Percentiles rank a stretch among this genome's conserved stretches.
Conservation (phyloP, 345 rosid genomes). For the Limnanthes douglasii region DNA sequence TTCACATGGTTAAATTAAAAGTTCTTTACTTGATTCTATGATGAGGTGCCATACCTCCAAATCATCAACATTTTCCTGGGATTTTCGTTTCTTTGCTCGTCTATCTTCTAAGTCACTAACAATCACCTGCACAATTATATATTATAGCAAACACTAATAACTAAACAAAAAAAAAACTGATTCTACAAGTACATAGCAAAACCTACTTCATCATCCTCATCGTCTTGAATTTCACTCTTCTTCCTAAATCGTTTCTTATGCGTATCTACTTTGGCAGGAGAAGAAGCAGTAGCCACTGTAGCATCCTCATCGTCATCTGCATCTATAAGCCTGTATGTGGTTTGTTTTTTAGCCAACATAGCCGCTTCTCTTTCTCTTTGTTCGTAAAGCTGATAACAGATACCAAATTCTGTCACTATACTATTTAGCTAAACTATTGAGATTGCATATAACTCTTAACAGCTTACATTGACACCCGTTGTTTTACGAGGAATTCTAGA, state of each 20-base stretch:
- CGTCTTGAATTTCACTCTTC: slow-evolving; percentile 55
- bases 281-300: slow-evolving; percentile 14
- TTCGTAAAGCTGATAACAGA: slow-evolving; percentile 43
- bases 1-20: too few relatives aligned
- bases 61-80: slow-evolving; percentile 42
- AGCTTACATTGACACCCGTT: slow-evolving; percentile 42
- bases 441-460: neutral
- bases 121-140: slow-evolving; percentile 32
- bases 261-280: slow-evolving; percentile 26
- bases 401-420: too few relatives aligned
- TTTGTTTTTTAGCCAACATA: slow-evolving; percentile 59
- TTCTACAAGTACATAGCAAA: slow-evolving; percentile 12
- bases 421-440: too few relatives aligned
- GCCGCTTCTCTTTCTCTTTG: slow-evolving; percentile 85
- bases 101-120: slow-evolving; percentile 27
- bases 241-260: slow-evolving; percentile 70
- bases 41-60: slow-evolving; percentile 97
- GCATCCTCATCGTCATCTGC: slow-evolving; percentile 51
- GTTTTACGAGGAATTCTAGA: slow-evolving; percentile 38
- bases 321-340: slow-evolving; percentile 51
- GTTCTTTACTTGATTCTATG: too few relatives aligned
- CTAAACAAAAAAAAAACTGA: slow-evolving; percentile 7
- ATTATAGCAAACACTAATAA: slow-evolving; percentile 1
- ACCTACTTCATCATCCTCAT: slow-evolving; percentile 58
- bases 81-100: slow-evolving; percentile 37